A percentile compares a stretch with the other conserved stretches of the same genome.
These are phyloP conservation scores for Pichia sp. DNA, from an alignment of 1,139 yeast genomes.

Conservation along the genomic window DNA sequence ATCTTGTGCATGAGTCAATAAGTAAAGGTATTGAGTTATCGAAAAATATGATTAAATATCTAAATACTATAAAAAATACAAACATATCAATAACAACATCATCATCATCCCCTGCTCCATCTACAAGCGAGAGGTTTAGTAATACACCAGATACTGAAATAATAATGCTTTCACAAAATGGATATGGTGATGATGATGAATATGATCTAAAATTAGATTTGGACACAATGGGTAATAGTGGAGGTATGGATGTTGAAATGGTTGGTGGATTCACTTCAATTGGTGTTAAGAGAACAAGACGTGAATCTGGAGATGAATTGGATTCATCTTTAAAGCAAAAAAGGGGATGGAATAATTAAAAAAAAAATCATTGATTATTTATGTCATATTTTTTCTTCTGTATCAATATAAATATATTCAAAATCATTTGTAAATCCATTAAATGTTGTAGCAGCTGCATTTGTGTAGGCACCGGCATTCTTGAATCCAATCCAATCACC, in stretches of 20 bases:
- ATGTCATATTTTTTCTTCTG: conserved; percentile 10
- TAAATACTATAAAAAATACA: background rate
- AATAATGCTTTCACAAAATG: conserved; percentile 12
- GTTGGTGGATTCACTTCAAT: conserved; percentile 13
- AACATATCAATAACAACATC: background rate
- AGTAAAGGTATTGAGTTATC: conserved; percentile 12
- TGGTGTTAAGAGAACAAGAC: conserved; percentile 14
- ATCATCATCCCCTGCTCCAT: background rate
- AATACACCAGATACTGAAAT: background rate
- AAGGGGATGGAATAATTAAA: background rate
- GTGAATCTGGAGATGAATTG: conserved; percentile 6
- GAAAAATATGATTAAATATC: background rate
- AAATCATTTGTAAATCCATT: conserved; percentile 60
- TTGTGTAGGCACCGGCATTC: conserved; percentile 88
- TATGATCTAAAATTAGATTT: background rate
- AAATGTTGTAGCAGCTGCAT: conserved; percentile 82
- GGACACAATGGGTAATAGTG: conserved; percentile 4
- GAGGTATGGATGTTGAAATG: conserved; percentile 17
- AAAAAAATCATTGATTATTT: background rate
- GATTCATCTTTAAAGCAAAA: background rate
- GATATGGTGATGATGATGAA: conserved; percentile 21
- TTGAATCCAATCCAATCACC: conserved; percentile 94
- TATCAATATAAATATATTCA: conserved; percentile 23
- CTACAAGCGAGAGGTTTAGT: background rate
- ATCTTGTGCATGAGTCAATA: conserved; percentile 10